Conservation (phyloP, 2,329 filamentous ascomycete genomes). For the Penicillium sp. region DNA sequence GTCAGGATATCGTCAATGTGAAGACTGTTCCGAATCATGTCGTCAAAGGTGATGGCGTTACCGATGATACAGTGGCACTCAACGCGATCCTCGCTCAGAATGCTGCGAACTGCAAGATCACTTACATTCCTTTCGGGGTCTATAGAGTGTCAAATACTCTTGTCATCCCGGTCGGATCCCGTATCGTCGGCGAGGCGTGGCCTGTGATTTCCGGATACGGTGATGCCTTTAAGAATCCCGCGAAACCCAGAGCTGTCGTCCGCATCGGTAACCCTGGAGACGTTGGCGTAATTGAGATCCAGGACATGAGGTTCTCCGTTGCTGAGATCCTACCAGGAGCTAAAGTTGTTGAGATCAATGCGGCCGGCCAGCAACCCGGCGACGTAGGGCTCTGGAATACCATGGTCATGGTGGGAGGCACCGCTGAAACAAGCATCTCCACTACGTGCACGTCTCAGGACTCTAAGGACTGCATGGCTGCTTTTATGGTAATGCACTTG, state of each 20-base stretch:
- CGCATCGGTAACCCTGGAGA: conserved; percentile 55
- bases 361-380: conserved; percentile 48
- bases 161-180: conserved; percentile 49
- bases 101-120: conserved; percentile 33
- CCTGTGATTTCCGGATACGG: conserved; percentile 54
- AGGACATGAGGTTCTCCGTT: conserved; percentile 56
- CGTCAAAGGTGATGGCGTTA: conserved; percentile 47
- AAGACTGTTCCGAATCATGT: conserved; percentile 44
- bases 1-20: conserved; percentile 49
- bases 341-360: conserved; percentile 55
- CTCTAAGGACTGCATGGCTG: conserved; percentile 50
- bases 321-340: conserved; percentile 48
- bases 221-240: conserved; percentile 46
- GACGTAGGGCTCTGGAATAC: conserved; percentile 56
- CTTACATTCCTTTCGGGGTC: conserved; percentile 35
- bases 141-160: conserved; percentile 51
- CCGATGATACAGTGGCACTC: conserved; percentile 42
- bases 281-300: conserved; percentile 53
- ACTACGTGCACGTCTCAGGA: conserved; percentile 39
- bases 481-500: conserved; percentile 55
- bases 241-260: conserved; percentile 52
- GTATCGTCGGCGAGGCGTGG: conserved; percentile 59
- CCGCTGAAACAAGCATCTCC: conserved; percentile 43
- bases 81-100: conserved; percentile 37
- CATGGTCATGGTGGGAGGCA: conserved; percentile 51